A percentile compares a stretch with the other conserved stretches of the same genome.
These are phyloP conservation scores for Arxiozyma heterogenica DNA, from an alignment of 1,139 yeast genomes.

Conservation along the genomic window DNA sequence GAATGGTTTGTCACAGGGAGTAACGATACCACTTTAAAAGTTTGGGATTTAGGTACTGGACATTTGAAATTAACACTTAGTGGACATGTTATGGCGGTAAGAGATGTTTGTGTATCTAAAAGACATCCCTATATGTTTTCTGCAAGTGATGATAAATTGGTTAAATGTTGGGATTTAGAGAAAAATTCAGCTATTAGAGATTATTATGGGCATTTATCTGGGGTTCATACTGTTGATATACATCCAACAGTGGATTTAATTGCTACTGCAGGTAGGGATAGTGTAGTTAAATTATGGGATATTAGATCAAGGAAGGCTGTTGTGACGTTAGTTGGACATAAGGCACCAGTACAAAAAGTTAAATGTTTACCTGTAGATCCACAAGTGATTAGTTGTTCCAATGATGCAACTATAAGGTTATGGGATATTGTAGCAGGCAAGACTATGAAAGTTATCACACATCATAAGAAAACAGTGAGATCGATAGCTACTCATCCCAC, in stretches of 20 bases:
- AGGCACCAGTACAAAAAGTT: conserved; percentile 62
- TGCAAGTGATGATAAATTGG: conserved; percentile 88
- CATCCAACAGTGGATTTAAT: conserved; percentile 83
- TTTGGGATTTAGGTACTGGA: conserved; percentile 83
- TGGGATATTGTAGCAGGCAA: conserved; percentile 78
- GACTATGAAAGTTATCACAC: conserved; percentile 56
- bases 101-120: conserved; percentile 63
- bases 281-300: conserved; percentile 89
- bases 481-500: conserved; percentile 61
- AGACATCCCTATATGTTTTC: conserved; percentile 83
- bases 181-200: conserved; percentile 72
- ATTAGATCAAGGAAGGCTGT: conserved; percentile 70
- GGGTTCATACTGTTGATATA: conserved; percentile 71
- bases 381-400: conserved; percentile 72
- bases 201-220: conserved; percentile 90
- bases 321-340: conserved; percentile 76
- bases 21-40: conserved; percentile 75
- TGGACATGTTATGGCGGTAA: conserved; percentile 85
- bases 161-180: conserved; percentile 96
- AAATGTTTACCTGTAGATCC: conserved; percentile 68
- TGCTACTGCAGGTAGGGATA: conserved; percentile 87
- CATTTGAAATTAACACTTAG: conserved; percentile 64
- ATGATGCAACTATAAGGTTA: conserved; percentile 73
- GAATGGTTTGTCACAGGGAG: conserved; percentile 91
- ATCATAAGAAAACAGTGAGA: conserved; percentile 76